Percentiles rank a stretch among this genome's conserved stretches.
phyloP scores from a whole-genome alignment of 2,329 filamentous ascomycete genomes.

The Verticillium longisporum region DNA sequence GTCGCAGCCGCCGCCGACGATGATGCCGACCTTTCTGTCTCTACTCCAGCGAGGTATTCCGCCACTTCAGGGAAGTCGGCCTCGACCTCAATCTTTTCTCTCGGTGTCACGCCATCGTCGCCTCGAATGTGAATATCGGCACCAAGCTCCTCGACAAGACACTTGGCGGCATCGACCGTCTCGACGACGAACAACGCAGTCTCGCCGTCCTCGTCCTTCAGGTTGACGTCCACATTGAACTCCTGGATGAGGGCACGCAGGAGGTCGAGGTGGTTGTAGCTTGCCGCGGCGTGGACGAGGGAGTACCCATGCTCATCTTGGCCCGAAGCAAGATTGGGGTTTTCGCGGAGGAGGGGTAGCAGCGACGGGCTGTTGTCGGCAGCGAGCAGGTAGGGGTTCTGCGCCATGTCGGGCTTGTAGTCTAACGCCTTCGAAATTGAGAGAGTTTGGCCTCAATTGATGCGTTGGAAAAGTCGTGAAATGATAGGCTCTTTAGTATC shows the following conservation, averaged over 20 bases:
- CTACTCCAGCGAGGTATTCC: conserved; percentile 53
- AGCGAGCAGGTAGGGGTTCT: conserved; percentile 67
- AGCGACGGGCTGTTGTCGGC: conserved; percentile 74
- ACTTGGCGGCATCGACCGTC: conserved; percentile 67
- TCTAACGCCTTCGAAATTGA: background rate
- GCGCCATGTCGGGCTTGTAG: conserved; percentile 28
- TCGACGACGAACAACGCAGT: conserved; percentile 94
- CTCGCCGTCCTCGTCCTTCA: conserved; percentile 86
- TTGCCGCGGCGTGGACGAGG: conserved; percentile 84
- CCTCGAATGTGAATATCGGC: conserved; percentile 61
- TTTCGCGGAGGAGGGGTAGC: conserved; percentile 64
- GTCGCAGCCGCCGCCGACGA: conserved; percentile 17
- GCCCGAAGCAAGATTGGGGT: conserved; percentile 67
- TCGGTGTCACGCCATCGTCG: conserved; percentile 69
- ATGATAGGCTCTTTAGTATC: background rate
- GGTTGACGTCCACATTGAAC: conserved; percentile 70
- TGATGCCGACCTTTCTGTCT: conserved; percentile 16
- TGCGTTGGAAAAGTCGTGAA: background rate
- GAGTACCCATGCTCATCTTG: conserved; percentile 95
- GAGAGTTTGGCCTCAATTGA: background rate
- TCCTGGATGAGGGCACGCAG: conserved; percentile 69
- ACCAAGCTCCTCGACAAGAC: conserved; percentile 76
- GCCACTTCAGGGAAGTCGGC: conserved; percentile 71
- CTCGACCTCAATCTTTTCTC: conserved; percentile 73
- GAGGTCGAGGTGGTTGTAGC: conserved; percentile 81